These are phyloP conservation scores for Dioscorea zingiberensis DNA, from an alignment of 106 monocot species.

Conservation along the genomic window DNA sequence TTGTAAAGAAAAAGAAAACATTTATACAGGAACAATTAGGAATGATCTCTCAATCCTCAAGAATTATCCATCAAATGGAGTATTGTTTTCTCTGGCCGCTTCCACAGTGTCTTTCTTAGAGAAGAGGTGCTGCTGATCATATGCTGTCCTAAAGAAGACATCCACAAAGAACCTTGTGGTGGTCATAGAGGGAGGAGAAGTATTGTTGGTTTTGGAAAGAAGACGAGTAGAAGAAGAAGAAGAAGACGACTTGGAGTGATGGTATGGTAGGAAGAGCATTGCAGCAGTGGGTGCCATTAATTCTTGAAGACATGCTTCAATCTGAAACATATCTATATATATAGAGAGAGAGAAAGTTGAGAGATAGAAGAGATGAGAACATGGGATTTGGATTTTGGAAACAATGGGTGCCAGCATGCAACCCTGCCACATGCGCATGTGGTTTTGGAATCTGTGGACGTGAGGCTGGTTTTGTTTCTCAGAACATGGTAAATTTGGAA, in stretches of 20 bases:
- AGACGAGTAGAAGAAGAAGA: background rate
- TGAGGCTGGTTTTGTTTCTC: too few relatives aligned
- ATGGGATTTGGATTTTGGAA: background rate
- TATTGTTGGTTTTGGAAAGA: background rate
- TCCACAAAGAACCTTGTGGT: background rate
- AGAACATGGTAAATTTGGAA: too few relatives aligned
- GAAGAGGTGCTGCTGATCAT: background rate
- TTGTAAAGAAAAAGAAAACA: too few relatives aligned
- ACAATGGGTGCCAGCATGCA: background rate
- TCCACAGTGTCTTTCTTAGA: too few relatives aligned
- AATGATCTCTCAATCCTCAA: too few relatives aligned
- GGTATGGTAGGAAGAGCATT: conserved; percentile 8
- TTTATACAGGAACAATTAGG: too few relatives aligned
- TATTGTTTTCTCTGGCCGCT: too few relatives aligned
- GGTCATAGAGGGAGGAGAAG: background rate
- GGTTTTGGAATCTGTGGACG: background rate
- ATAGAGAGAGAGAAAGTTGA: conserved; percentile 5
- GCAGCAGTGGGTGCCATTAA: conserved; percentile 4
- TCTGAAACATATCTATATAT: background rate
- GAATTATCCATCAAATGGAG: too few relatives aligned
- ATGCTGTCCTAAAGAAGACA: background rate
- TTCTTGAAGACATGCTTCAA: background rate
- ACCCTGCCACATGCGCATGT: too few relatives aligned
- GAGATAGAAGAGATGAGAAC: background rate
- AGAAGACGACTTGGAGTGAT: background rate